phyloP scores from a whole-genome alignment of 768 basidiomycete species.

The Xerocomellus intermedius region DNA sequence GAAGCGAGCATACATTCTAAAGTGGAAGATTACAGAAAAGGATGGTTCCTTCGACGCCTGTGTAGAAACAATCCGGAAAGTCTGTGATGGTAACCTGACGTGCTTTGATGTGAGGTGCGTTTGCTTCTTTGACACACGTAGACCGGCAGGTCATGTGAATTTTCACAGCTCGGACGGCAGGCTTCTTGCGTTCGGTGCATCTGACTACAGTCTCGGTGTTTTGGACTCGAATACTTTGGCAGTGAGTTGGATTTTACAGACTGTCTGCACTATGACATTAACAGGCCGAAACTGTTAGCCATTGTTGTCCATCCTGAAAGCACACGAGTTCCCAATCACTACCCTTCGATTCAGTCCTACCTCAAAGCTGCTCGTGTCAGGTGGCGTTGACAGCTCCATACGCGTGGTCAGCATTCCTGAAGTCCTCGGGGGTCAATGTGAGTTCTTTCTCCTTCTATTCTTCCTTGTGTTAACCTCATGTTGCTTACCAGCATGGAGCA shows the following conservation, averaged over 20 bases:
- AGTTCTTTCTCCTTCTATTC: slow-evolving; percentile 31
- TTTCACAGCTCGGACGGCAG: slow-evolving; percentile 70
- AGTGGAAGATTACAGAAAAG: slow-evolving; percentile 68
- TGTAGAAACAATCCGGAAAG: slow-evolving; percentile 60
- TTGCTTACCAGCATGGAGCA: slow-evolving; percentile 36
- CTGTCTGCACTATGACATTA: not conserved
- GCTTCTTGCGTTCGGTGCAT: slow-evolving; percentile 81
- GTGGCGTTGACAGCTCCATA: slow-evolving; percentile 87
- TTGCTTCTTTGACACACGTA: not conserved
- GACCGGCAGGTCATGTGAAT: not conserved
- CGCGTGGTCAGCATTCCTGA: slow-evolving; percentile 76
- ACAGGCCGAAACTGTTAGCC: slow-evolving; percentile 52
- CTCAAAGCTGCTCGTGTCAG: slow-evolving; percentile 78
- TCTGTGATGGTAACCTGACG: slow-evolving; percentile 79
- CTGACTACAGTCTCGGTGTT: slow-evolving; percentile 82
- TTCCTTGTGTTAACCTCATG: slow-evolving; percentile 31
- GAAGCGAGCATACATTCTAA: slow-evolving; percentile 62
- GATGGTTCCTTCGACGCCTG: slow-evolving; percentile 59
- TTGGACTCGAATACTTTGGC: slow-evolving; percentile 75
- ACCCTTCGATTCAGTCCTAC: slow-evolving; percentile 85
- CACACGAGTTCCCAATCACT: slow-evolving; percentile 94
- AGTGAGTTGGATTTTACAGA: slow-evolving; percentile 44
- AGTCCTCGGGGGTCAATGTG: slow-evolving; percentile 50
- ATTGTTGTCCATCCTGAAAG: slow-evolving; percentile 80
- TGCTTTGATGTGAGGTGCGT: slow-evolving; percentile 85